Evolutionary conservation across 148 eudicot genomes (phyloP).

Genomic region (Cornus kousa): DNA sequence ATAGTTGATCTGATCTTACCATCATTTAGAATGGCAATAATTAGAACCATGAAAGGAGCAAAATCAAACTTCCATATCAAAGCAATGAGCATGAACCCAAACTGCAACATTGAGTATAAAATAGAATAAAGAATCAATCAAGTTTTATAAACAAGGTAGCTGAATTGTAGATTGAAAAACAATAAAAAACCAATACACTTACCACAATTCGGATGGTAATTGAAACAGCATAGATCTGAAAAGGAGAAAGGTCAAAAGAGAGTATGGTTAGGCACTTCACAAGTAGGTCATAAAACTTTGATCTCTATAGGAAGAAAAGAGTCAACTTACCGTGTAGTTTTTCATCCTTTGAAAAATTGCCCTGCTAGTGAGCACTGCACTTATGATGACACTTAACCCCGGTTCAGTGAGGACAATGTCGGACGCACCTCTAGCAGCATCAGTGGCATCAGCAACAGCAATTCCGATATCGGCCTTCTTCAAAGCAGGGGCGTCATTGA

Average conservation of each 20-base stretch:
- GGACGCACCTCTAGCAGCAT: constrained; percentile 71
- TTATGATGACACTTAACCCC: constrained; percentile 71
- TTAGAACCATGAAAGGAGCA: constrained; percentile 74
- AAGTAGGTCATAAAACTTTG: background rate
- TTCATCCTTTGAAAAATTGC: constrained; percentile 86
- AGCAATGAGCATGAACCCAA: constrained; percentile 72
- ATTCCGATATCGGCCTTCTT: constrained; percentile 79
- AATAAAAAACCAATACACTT: constrained; percentile 11
- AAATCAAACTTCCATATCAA: constrained; percentile 74
- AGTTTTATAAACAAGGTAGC: too few relatives aligned
- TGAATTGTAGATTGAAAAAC: too few relatives aligned
- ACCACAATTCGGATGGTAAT: constrained; percentile 75
- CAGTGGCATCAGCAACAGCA: constrained; percentile 75
- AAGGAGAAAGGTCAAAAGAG: background rate
- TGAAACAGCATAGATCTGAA: constrained; percentile 66
- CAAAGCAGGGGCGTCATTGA: constrained; percentile 84
- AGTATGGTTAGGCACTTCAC: too few relatives aligned
- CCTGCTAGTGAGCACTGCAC: constrained; percentile 75
- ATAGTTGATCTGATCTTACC: constrained; percentile 38
- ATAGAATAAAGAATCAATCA: background rate
- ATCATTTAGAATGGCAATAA: constrained; percentile 67
- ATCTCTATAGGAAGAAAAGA: background rate
- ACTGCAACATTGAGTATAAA: constrained; percentile 29
- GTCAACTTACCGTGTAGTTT: constrained; percentile 60
- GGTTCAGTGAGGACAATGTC: constrained; percentile 84